phyloP scores from a whole-genome alignment of 805 yeast species.

The Pichia nakasei region DNA sequence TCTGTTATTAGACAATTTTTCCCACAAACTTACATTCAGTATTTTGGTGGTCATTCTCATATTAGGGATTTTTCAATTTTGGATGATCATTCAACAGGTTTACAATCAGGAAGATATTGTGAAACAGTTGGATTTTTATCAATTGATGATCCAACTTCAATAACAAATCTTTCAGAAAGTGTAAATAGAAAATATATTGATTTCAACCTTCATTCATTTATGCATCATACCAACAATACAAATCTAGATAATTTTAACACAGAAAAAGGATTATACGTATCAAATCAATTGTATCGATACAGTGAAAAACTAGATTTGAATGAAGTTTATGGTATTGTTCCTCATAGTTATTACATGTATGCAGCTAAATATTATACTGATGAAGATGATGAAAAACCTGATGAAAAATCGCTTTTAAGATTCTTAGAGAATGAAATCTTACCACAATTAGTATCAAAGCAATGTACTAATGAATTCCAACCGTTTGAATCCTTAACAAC shows the following conservation, averaged over 20 bases:
- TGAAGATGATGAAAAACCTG: constrained; percentile 9
- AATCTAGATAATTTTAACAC: constrained; percentile 40
- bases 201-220: constrained; percentile 65
- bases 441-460: constrained; percentile 18
- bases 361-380: constrained; percentile 48
- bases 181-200: constrained; percentile 68
- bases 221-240: constrained; percentile 43
- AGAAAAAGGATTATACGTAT: constrained; percentile 39
- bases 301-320: constrained; percentile 47
- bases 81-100: constrained; percentile 60
- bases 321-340: constrained; percentile 55
- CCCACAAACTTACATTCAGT: constrained; percentile 64
- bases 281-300: constrained; percentile 31
- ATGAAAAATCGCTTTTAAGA: constrained; percentile 47
- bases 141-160: constrained; percentile 21
- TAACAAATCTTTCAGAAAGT: constrained; percentile 9
- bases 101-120: constrained; percentile 90
- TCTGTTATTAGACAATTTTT: constrained; percentile 43
- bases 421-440: constrained; percentile 52
- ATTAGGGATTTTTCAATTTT: constrained; percentile 70
- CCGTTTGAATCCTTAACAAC: not conserved
- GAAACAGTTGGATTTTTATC: constrained; percentile 91
- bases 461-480: constrained; percentile 25
- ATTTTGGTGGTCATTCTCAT: constrained; percentile 93
- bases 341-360: constrained; percentile 54